A percentile compares a stretch with the other conserved stretches of the same genome.
These are phyloP conservation scores for Sarocladium oryzae DNA, from an alignment of 2,329 filamentous ascomycete species.

Conservation along the genomic window DNA sequence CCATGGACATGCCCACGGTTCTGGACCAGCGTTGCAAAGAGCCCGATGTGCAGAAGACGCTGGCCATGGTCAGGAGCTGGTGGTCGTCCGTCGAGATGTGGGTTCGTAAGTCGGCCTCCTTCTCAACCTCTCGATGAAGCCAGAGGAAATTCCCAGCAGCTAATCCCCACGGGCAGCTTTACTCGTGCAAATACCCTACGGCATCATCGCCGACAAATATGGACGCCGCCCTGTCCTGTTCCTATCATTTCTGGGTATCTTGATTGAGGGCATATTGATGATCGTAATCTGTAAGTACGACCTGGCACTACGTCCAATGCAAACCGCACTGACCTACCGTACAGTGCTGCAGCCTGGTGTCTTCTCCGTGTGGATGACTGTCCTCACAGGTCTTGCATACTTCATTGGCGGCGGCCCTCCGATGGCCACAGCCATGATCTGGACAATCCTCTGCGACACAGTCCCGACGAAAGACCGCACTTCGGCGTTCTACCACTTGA, in stretches of 20 bases:
- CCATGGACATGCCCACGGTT: constrained; percentile 20
- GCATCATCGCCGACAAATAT: constrained; percentile 40
- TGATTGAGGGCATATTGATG: constrained; percentile 22
- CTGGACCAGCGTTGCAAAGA: constrained; percentile 42
- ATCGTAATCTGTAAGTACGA: constrained; percentile 24
- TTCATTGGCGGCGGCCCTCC: constrained; percentile 35
- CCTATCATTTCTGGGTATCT: constrained; percentile 26
- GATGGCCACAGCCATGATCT: constrained; percentile 36
- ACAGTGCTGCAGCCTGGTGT: constrained; percentile 29
- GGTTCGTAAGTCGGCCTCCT: constrained; percentile 31
- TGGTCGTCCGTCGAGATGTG: constrained; percentile 38
- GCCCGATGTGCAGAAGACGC: constrained; percentile 39
- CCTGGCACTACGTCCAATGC: too few relatives aligned
- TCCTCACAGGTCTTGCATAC: constrained; percentile 25
- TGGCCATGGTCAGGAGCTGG: constrained; percentile 45
- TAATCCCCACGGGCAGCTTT: constrained; percentile 22
- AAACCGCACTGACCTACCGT: too few relatives aligned
- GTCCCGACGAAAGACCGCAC: constrained; percentile 31
- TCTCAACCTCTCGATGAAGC: neutral
- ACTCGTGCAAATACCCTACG: constrained; percentile 37
- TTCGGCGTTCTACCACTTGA: constrained; percentile 33
- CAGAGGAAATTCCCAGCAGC: neutral
- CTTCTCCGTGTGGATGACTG: constrained; percentile 34
- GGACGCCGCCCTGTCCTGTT: constrained; percentile 36
- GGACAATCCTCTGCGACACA: constrained; percentile 39